Base-by-base conservation (phyloP, 164 flowering plant genomes). In the Aristolochia fimbriata region DNA sequence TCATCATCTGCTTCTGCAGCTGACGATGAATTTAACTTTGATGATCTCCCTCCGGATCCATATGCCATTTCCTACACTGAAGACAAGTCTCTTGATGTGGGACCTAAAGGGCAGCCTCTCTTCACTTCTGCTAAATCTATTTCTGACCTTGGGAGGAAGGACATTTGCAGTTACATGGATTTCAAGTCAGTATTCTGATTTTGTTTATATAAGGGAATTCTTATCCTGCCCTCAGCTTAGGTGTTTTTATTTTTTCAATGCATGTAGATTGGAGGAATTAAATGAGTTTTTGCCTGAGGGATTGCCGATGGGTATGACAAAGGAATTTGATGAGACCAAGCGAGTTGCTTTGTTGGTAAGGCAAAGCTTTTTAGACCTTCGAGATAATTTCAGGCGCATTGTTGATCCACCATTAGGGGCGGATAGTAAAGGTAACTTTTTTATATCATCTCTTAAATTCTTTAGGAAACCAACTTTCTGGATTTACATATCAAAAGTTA, bases 351-450 rank as follows among this genome's bases (percentile, higher is more conserved):
- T 88, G 74, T 81, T 88, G 5, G 81, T 88, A 55, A 77, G 92
- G 17, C 78, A 77, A 68, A 75, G 78, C 53, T 88, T 85, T 69
- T 73, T 88, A 75, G 87, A 86, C 61, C 83, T 88, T 56, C 85
- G 96, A 0, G 90, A 88, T 48, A 81, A 88, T 64, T 86, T 82
- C 45, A 77, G 90, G 59, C 86, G 88, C 20, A 65, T 88, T 50
- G 90, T 84, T 69, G 92, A 84, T 76, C 90, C 96, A 5, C 70
- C 96, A 4, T 41, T 76, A 65, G 45, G 56, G 23, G 58, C 73
- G 11, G 56, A 51, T 47, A 71, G 72, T 51, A 82, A 80, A 77
- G 71, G 82, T 82, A 41, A 55, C 59, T 31, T 54, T 46, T 13
- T 63, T 25, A 14, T 57, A 27, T 19, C 1, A 14, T 53, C 14